phyloP scores from a whole-genome alignment of 306 rosid genomes.

The Canavalia gladiata region DNA sequence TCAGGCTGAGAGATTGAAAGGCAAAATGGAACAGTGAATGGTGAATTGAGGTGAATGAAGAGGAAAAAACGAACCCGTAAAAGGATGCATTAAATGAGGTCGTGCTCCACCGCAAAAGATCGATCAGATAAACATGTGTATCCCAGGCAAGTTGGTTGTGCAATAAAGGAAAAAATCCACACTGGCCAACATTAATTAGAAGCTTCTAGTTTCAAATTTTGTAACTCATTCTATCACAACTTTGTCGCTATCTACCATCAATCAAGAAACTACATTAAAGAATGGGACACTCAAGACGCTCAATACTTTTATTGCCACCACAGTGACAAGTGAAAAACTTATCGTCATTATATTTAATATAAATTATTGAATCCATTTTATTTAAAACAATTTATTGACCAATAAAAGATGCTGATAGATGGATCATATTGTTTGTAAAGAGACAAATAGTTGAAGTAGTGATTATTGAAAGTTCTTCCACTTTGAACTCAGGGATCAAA shows the following conservation, averaged over 20 bases:
- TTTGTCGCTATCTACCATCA: background rate
- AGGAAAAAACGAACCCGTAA: background rate
- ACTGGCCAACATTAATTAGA: background rate
- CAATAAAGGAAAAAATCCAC: background rate
- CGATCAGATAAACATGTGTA: background rate
- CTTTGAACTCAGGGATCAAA: background rate
- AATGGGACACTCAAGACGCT: background rate
- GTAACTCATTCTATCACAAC: background rate
- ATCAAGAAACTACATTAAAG: background rate
- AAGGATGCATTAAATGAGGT: background rate
- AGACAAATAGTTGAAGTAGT: too few species aligned
- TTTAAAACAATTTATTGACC: too few species aligned
- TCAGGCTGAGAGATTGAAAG: background rate
- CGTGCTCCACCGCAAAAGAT: background rate
- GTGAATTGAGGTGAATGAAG: background rate
- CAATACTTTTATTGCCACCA: background rate
- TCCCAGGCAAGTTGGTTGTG: background rate
- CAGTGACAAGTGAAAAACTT: too few species aligned
- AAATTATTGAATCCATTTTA: too few species aligned
- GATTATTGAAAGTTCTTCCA: background rate
- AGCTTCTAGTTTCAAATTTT: background rate
- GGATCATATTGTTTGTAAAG: too few species aligned
- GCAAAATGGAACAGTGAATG: conserved; percentile 5
- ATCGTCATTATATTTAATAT: too few species aligned
- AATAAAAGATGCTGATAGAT: too few species aligned